Evolutionary conservation across 2,329 filamentous ascomycete species (phyloP).

Genomic region (Stagonosporopsis rhizophila): DNA sequence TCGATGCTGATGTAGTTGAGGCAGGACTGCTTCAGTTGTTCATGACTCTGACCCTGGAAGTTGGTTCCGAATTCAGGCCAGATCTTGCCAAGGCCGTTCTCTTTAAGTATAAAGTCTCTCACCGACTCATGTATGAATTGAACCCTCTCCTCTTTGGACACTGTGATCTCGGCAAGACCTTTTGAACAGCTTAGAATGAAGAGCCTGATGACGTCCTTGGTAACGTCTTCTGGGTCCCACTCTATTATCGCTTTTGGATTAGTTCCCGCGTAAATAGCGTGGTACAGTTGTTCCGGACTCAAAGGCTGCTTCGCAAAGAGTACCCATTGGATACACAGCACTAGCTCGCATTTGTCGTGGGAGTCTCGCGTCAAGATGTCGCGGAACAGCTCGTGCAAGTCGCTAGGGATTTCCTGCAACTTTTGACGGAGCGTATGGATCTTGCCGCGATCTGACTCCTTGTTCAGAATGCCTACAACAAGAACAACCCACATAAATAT

Average conservation of each 20-base stretch:
- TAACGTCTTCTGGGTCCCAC: constrained; percentile 26
- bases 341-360: constrained; percentile 13
- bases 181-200: constrained; percentile 36
- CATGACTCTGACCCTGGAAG: constrained; percentile 49
- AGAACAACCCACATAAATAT: constrained; percentile 53
- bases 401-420: constrained; percentile 42
- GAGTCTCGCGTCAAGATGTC: constrained; percentile 54
- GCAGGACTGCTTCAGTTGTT: constrained; percentile 53
- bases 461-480: constrained; percentile 53
- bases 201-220: constrained; percentile 14
- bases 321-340: constrained; percentile 30
- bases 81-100: constrained; percentile 41
- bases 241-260: constrained; percentile 11
- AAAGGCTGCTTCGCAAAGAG: constrained; percentile 27
- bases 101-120: constrained; percentile 51
- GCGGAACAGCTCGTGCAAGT: constrained; percentile 55
- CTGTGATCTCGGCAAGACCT: constrained; percentile 30
- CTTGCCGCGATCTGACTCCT: constrained; percentile 45
- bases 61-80: constrained; percentile 45
- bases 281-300: constrained; percentile 25
- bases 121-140: constrained; percentile 46
- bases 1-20: constrained; percentile 47
- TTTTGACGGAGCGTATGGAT: constrained; percentile 39
- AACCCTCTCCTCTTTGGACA: constrained; percentile 24
- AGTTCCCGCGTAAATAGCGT: constrained; percentile 21